Percentiles rank a stretch among this genome's conserved stretches.
These are phyloP conservation scores for Sordariomycetes sp. DNA, from an alignment of 2,329 filamentous ascomycete species.

Conservation along the genomic window DNA sequence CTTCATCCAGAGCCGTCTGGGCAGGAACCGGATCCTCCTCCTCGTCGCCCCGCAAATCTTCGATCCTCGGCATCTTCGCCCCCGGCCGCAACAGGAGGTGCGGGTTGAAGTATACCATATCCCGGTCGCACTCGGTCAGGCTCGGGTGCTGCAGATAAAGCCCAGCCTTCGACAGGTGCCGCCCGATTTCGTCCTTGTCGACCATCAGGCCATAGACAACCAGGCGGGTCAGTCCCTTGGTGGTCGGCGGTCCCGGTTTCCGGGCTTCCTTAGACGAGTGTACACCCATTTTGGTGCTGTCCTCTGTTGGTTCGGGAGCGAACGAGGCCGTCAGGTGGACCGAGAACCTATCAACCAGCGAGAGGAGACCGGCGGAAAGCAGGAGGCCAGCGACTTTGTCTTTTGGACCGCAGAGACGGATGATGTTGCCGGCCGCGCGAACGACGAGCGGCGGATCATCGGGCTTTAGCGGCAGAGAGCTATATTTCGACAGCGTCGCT, in stretches of 20 bases:
- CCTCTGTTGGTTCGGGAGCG: not conserved
- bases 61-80: slow-evolving; percentile 5
- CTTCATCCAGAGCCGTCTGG: not conserved
- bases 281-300: not conserved
- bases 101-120: slow-evolving; percentile 5
- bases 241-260: not conserved
- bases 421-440: no score
- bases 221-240: not conserved
- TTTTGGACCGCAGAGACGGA: no score
- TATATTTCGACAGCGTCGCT: not conserved
- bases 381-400: no score
- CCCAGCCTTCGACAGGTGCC: not conserved
- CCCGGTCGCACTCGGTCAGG: not conserved
- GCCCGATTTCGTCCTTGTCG: not conserved
- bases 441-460: no score
- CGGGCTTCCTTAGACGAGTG: not conserved
- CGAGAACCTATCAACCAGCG: no score
- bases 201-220: not conserved
- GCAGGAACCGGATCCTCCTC: no score
- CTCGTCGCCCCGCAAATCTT: not conserved
- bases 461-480: no score
- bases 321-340: no score
- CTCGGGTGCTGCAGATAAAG: not conserved
- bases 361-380: no score
- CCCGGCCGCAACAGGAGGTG: slow-evolving; percentile 6